Evolutionary conservation across 78 protist species (phyloP), one percentile per base, ranked within the genome.

Genomic region (Tieghemostelium lacteum): DNA sequence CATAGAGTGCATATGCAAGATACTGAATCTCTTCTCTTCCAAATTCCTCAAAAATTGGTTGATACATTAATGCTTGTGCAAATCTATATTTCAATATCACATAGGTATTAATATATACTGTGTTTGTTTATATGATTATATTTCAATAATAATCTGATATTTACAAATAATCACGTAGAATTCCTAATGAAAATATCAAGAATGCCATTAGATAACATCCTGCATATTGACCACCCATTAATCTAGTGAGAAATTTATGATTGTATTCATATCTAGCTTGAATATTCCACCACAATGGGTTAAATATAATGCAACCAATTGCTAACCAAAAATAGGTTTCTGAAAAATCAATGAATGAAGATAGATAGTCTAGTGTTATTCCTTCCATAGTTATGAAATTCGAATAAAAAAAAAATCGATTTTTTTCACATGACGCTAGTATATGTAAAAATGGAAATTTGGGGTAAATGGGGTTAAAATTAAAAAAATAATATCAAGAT

Each of bases 191-290:
- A 57, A 93, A 93, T 29, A 93, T 93, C 24, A 62, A 22, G 60
- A 76, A 54, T 5, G 95, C 95, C 29, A 93, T 45, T 50, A 75
- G 29, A 72, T 93, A 93, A 57, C 95, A 93, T 12, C 83, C 95
- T 8, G 34, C 12, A 29, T 86, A 66, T 20, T 31, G 24, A 6
- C 86, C 75, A 20, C 95, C 95, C 33, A 63, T 39, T 24, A 70
- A 24, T n/a, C 39, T 52, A 10, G 95, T 86, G 26, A 93, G 24
- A 24, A 55, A 66, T 28, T 73, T 85, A 0, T 87, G 74, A 14
- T 64, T 49, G 67, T 86, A 73, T 71, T 93, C 95, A 55, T 2
- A 34, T 61, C 95, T 75, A 2, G 95, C 95, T 6, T 62, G 31
- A 60, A 64, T 63, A 63, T 93, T 93, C 95, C 95, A 93, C 95